Evolutionary conservation across 306 rosid genomes (phyloP), one percentile per base, ranked within the genome.

Genomic region (Gastrolobium villosum): DNA sequence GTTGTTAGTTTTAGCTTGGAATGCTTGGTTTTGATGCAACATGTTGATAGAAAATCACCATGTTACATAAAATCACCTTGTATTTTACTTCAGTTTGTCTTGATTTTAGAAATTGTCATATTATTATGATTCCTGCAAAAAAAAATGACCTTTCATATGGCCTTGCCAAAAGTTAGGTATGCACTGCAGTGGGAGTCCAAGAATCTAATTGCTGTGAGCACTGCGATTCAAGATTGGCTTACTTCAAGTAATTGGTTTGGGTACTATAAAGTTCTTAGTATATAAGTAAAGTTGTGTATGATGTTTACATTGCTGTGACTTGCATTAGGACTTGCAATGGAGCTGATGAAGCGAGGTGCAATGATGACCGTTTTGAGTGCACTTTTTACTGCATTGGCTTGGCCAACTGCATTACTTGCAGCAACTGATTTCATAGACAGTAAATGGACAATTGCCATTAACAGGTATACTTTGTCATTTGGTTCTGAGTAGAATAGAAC

Each of bases 341-440:
- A 77, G 88, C 76, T 90, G 84, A 88, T 90, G 96, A 87, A 77
- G 84, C 91, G 79, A 83, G 96, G 96, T 63, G 93, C 96, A 53
- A 90, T 88, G 96, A 46, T 90, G 90, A 90, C 95, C 10, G 89
- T 90, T 2, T 81, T 90, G 82, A 84, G 87, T 84, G 3, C 90
- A 34, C 87, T 90, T 59, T n/a, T 90, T 30, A 79, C 91, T 3
- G 95, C 95, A 20, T 75, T 90, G 78, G 90, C 92, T 74, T 85
- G 90, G 91, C 95, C 95, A 36, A 90, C 92, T 63, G 72, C 78
- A 28, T 74, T 90, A 77, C 78, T 90, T 85, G 65, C 89, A 20
- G 92, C 95, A 45, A 81, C 89, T 74, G 87, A 90, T 77, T 76
- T 90, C 80, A 90, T 90, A 54, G 95, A 90, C 78, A 90, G 89